Evolutionary conservation across 495 filamentous ascomycete species (phyloP), one percentile per base, ranked within the genome.

Genomic region (Penicillium pancosmium): DNA sequence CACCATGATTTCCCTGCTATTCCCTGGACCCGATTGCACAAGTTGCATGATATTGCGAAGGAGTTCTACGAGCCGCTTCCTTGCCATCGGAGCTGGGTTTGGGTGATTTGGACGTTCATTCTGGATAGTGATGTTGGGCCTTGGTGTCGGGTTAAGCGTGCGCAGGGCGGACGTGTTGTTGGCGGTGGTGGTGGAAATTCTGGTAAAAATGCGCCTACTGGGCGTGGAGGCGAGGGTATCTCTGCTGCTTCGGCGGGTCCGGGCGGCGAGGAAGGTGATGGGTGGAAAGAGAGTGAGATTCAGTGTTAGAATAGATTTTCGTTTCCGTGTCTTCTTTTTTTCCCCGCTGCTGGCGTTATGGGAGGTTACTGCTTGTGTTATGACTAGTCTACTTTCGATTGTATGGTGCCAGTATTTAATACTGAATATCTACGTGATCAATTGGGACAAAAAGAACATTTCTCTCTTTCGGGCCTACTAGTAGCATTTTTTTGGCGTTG

Each of bases 1-100:
- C 94, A 98, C 73, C 94, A 99, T 68, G 94, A 98, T 71, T 98
- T 98, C 78, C 94, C 94, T 21, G 94, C 95, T 21, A 84, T 98
- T 51, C 93, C 94, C 3, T 99, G 94, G 94, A 97, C 91, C 4
- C 79, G 86, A 7, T 79, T 99, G 23, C 87, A 88, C 4, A 75
- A 72, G 62, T 74, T 99, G 54, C 83, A 91, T 68, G 72, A 82
- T 59, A 88, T 96, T n/a, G 94, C 94, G 9, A 82, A 78, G 54
- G 94, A 98, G 72, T 99, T 97, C 71, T 99, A 99, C 73, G 86
- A 85, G 57, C 90, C 91, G 19, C 78, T 99, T 56, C 95, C 94
- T 3, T 82, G 82, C 54, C 93, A 97, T 71, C 80, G 82, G 55
- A 96, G 92, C 78, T 99, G 94, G 94, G 82, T 86, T 8, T 88